Base-by-base conservation (phyloP, 208 protist species). In the Leishmania aethiopica region DNA sequence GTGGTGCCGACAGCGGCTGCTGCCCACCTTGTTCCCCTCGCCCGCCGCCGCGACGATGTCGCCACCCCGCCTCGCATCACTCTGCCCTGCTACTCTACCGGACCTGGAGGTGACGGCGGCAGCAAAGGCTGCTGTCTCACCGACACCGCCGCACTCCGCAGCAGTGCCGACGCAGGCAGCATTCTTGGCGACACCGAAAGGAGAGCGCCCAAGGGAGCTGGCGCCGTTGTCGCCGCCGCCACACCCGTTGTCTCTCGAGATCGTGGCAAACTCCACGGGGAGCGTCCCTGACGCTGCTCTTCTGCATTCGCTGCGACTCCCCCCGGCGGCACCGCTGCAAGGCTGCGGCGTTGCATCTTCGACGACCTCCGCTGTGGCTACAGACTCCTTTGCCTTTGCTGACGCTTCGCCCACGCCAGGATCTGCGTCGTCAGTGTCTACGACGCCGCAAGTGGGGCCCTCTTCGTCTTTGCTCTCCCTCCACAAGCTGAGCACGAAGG, bases 1-100 rank as follows among this genome's bases (percentile, higher is more conserved):
- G 35, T 81, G 81, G 81, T 85, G 70, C 64, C 47, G 55, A 15
- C 70, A 53, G 77, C 57, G 75, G 3, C 78, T 78, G 55, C 35
- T 78, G 35, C 77, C 81, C 4, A 59, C 40, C 0, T 15, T 80
- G 47, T 77, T 85, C 49, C 64, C 81, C 7, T 72, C 71, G 6
- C 77, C 76, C 3, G 45, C 75, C 3, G 37, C 25, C 37, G 10
- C 35, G 3, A 6, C 40, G 11, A 53, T 57, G 11, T 10, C 77
- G 42, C 74, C 77, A 4, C 49, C 74, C n/a, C 4, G 32, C 19
- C 22, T 78, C 32, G n/a, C 13, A 47, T n/a, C 62, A 3, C 49
- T 80, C 25, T n/a, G 28, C n/a, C 62, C 11, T 77, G 51, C 3
- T 28, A n/a, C 73, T 40, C 35, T 45, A 57, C 10, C 51, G 4